These are phyloP conservation scores for Myriosclerotinia curreyana DNA, from an alignment of 2,329 filamentous ascomycete species.

Conservation along the genomic window DNA sequence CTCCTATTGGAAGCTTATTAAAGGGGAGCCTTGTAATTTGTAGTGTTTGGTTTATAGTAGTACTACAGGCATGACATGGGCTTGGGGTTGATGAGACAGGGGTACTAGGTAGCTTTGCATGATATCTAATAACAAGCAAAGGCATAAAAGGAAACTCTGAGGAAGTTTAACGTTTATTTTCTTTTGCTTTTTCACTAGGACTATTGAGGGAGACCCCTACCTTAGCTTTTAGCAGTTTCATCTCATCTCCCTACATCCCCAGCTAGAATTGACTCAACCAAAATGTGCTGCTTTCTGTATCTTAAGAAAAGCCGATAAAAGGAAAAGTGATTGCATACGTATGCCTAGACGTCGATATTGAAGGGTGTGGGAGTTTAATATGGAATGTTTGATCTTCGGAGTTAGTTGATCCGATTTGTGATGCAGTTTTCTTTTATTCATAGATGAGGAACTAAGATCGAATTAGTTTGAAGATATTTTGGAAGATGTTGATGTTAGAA, in stretches of 20 bases:
- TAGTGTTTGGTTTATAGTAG: slow-evolving; percentile 2
- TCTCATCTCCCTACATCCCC: too few species aligned
- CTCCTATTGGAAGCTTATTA: background rate
- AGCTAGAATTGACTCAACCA: background rate
- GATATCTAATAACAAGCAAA: background rate
- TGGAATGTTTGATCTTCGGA: background rate
- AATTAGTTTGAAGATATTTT: too few species aligned
- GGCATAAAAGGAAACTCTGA: background rate
- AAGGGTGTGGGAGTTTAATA: background rate
- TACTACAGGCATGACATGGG: background rate
- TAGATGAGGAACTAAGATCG: too few species aligned
- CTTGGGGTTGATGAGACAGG: slow-evolving; percentile 1
- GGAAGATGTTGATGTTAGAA: too few species aligned
- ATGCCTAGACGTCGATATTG: background rate
- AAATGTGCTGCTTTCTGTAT: background rate
- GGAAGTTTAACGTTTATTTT: background rate
- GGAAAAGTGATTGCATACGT: background rate
- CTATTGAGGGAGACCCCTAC: background rate
- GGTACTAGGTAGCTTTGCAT: background rate
- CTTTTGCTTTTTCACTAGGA: background rate
- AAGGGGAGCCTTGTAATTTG: background rate
- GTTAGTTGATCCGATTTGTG: background rate
- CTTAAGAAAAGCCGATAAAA: background rate
- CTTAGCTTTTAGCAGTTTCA: too few species aligned
- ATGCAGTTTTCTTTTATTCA: too few species aligned